These are phyloP conservation scores for Porcisia deanei DNA, from an alignment of 208 protist species.

Conservation along the genomic window DNA sequence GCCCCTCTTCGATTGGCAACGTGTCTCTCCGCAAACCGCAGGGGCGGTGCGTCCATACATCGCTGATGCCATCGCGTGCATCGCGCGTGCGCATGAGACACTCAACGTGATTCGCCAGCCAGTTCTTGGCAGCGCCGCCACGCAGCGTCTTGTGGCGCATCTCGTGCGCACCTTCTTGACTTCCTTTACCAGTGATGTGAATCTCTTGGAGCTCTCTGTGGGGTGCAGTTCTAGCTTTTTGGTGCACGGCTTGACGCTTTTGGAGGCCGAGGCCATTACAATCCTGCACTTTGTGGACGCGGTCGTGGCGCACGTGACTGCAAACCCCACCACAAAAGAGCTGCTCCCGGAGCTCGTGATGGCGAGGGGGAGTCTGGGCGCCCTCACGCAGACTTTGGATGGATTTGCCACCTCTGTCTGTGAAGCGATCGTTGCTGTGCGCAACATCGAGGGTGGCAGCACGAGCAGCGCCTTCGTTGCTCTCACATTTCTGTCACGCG, in stretches of 20 bases:
- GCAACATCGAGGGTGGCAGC: conserved; percentile 13
- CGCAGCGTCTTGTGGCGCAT: conserved; percentile 74
- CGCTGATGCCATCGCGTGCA: conserved; percentile 62
- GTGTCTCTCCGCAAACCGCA: conserved; percentile 53
- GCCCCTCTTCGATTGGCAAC: conserved; percentile 87
- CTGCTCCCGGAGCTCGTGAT: conserved; percentile 28
- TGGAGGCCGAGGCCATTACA: conserved; percentile 77
- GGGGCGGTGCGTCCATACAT: conserved; percentile 84
- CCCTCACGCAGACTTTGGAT: conserved; percentile 28
- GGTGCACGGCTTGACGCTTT: conserved; percentile 59
- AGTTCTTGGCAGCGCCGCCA: conserved; percentile 65
- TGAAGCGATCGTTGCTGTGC: conserved; percentile 26
- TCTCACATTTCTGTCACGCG: conserved; percentile 10
- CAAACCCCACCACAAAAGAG: conserved; percentile 34
- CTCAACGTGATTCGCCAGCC: conserved; percentile 78
- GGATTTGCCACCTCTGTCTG: conserved; percentile 32
- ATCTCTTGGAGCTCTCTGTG: conserved; percentile 77
- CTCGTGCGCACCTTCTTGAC: conserved; percentile 68
- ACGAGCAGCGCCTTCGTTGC: neutral
- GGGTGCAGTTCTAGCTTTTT: conserved; percentile 81
- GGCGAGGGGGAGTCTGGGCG: conserved; percentile 10
- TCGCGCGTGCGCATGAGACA: conserved; percentile 70
- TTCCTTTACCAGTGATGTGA: conserved; percentile 62
- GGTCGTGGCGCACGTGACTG: conserved; percentile 37
- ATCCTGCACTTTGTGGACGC: conserved; percentile 59